Percentiles rank a stretch among this genome's conserved stretches.
phyloP scores from a whole-genome alignment of 371 early-diverging fungal genomes.

The Chytridium lagenaria region DNA sequence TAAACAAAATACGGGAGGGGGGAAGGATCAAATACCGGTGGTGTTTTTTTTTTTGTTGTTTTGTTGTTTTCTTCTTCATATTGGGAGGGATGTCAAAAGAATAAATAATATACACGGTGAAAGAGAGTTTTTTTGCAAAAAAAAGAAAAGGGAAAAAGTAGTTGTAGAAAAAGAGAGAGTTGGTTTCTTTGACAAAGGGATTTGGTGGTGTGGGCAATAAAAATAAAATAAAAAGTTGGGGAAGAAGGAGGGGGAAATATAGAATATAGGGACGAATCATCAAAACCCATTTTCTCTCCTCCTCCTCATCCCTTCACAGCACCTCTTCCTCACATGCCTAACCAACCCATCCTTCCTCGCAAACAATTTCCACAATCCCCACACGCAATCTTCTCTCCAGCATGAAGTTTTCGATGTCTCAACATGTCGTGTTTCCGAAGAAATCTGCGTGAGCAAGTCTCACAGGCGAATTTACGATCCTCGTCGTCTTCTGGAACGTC shows the following conservation, averaged over 20 bases:
- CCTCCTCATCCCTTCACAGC: not conserved
- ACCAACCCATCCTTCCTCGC: constrained; percentile 11
- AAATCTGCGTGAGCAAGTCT: not conserved
- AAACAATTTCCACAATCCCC: constrained; percentile 4
- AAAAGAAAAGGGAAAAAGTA: too few relatives aligned
- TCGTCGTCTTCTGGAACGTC: too few relatives aligned
- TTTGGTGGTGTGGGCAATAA: too few relatives aligned
- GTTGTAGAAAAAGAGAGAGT: too few relatives aligned
- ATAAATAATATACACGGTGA: too few relatives aligned
- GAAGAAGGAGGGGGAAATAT: not conserved
- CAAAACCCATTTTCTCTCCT: not conserved
- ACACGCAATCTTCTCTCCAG: not conserved
- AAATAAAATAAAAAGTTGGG: not conserved
- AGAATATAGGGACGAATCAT: not conserved
- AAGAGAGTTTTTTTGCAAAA: too few relatives aligned
- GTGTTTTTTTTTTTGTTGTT: too few relatives aligned
- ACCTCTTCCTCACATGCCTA: constrained; percentile 12
- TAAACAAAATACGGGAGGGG: too few relatives aligned
- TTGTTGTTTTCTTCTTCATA: too few relatives aligned
- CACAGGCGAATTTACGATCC: not conserved
- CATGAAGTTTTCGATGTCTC: constrained; percentile 1
- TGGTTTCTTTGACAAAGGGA: too few relatives aligned
- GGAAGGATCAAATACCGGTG: too few relatives aligned
- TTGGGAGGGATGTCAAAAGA: too few relatives aligned
- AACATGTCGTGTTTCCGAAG: constrained; percentile 13